phyloP scores from a whole-genome alignment of 1,139 yeast species.

The Suhomyces bokatorum region DNA sequence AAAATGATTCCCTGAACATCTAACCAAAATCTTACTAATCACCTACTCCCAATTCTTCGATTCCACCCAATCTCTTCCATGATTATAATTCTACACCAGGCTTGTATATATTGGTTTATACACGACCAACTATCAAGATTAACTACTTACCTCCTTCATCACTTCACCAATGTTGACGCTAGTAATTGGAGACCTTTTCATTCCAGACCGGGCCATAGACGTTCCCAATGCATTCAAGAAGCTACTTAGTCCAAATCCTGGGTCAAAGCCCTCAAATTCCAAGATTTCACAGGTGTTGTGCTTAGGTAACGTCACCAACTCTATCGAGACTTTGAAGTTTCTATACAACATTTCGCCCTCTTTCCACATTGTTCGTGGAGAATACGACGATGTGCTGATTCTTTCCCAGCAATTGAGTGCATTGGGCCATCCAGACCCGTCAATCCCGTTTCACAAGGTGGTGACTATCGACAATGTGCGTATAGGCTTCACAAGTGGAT shows the following conservation, averaged over 20 bases:
- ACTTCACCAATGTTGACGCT: slow-evolving; percentile 64
- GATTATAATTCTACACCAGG: too few species aligned
- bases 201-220: slow-evolving; percentile 80
- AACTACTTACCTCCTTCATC: neutral
- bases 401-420: slow-evolving; percentile 36
- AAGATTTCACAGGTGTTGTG: slow-evolving; percentile 84
- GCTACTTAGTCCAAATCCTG: slow-evolving; percentile 57
- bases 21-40: too few species aligned
- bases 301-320: slow-evolving; percentile 80
- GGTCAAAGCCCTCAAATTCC: slow-evolving; percentile 46
- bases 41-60: too few species aligned
- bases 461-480: slow-evolving; percentile 69
- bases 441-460: slow-evolving; percentile 64
- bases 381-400: slow-evolving; percentile 48
- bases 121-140: slow-evolving; percentile 1
- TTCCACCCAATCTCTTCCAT: too few species aligned
- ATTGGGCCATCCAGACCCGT: slow-evolving; percentile 37
- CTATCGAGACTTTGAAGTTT: slow-evolving; percentile 61
- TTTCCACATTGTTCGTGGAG: slow-evolving; percentile 79
- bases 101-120: neutral
- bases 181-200: slow-evolving; percentile 85
- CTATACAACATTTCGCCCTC: slow-evolving; percentile 69
- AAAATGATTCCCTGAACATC: too few species aligned
- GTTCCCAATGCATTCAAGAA: slow-evolving; percentile 63
- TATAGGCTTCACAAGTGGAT: slow-evolving; percentile 86